phyloP scores from a whole-genome alignment of 768 basidiomycete species.

The Boletales sp. region DNA sequence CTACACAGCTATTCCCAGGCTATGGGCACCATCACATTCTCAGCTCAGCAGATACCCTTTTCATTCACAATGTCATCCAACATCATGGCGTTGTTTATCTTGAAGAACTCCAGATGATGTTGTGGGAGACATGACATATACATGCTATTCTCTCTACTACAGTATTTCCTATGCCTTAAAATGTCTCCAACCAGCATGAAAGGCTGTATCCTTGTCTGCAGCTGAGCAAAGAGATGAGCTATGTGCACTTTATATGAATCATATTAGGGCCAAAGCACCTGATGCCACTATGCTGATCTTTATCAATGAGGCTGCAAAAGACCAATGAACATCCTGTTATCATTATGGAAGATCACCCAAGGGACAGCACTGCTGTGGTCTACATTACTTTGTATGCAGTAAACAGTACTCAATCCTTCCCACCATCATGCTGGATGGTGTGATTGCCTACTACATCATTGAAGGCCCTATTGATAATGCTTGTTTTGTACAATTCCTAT shows the following conservation, averaged over 20 bases:
- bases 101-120: not conserved
- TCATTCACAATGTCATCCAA: too few relatives aligned
- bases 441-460: not conserved
- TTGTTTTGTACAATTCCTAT: not conserved
- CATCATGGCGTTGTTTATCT: not conserved
- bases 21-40: not conserved
- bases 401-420: not conserved
- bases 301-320: not conserved
- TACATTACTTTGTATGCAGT: not conserved
- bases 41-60: not conserved
- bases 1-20: not conserved
- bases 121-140: not conserved
- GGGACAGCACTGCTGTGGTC: not conserved
- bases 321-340: not conserved
- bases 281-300: too few relatives aligned
- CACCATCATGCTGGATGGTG: not conserved
- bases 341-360: not conserved
- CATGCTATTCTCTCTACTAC: not conserved
- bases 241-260: conserved; percentile 8
- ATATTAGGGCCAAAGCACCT: conserved; percentile 8
- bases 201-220: not conserved
- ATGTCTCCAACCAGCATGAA: not conserved
- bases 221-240: conserved; percentile 2
- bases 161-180: not conserved
- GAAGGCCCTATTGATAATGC: not conserved